A percentile compares a stretch with the other conserved stretches of the same genome.
These are phyloP conservation scores for Boletus coffeatus DNA, from an alignment of 1,284 basidiomycete species.

Conservation along the genomic window DNA sequence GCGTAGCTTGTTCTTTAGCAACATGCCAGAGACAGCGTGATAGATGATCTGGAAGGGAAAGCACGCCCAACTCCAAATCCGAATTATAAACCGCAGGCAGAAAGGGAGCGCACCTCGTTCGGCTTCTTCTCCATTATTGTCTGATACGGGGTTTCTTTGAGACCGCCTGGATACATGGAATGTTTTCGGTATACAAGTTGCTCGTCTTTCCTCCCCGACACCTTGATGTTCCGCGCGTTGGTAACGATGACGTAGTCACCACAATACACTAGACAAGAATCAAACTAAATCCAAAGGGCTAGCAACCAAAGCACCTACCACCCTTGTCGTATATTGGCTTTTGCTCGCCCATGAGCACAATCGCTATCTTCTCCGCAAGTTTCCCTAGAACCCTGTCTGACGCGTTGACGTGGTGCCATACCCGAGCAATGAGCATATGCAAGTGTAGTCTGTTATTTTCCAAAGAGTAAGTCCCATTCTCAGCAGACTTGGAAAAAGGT, in stretches of 20 bases:
- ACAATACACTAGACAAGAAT: slow-evolving; percentile 64
- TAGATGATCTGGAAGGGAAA: slow-evolving; percentile 72
- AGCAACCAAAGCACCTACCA: too few species aligned
- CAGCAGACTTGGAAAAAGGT: neutral
- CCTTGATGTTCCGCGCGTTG: slow-evolving; percentile 78
- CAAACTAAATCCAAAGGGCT: neutral
- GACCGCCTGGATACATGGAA: slow-evolving; percentile 89
- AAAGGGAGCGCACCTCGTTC: slow-evolving; percentile 70
- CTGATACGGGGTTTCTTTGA: slow-evolving; percentile 86
- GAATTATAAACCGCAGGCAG: neutral
- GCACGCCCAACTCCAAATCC: neutral
- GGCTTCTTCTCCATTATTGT: slow-evolving; percentile 82
- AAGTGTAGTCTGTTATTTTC: slow-evolving; percentile 69
- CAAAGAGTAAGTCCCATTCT: neutral
- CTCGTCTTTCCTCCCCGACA: slow-evolving; percentile 87
- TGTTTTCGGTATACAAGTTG: slow-evolving; percentile 92
- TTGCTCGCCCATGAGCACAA: slow-evolving; percentile 98
- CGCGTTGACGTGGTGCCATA: slow-evolving; percentile 96
- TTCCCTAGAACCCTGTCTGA: slow-evolving; percentile 90
- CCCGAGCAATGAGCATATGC: slow-evolving; percentile 79
- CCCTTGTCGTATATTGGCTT: slow-evolving; percentile 90
- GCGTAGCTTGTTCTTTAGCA: slow-evolving; percentile 92
- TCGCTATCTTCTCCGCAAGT: slow-evolving; percentile 90
- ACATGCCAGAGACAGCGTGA: slow-evolving; percentile 94
- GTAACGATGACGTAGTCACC: slow-evolving; percentile 99